Percentiles rank a stretch among this genome's conserved stretches.
These are phyloP conservation scores for Olyra latifolia DNA, from an alignment of 176 grass and related monocot species.

Conservation along the genomic window DNA sequence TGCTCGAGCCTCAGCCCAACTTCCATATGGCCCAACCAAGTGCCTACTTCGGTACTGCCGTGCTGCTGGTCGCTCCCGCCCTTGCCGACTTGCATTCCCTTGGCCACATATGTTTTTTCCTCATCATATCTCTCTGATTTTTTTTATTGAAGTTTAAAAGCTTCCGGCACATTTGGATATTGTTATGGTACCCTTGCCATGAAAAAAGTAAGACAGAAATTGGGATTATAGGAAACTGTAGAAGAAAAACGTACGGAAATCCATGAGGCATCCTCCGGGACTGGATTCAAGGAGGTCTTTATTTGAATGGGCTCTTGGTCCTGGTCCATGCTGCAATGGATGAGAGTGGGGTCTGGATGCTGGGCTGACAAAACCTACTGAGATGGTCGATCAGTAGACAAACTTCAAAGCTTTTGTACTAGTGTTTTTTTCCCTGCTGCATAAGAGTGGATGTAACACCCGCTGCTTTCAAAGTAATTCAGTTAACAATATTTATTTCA, in stretches of 20 bases:
- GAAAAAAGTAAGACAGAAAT: not conserved
- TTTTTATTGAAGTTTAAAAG: not conserved
- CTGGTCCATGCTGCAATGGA: not conserved
- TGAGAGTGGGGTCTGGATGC: not conserved
- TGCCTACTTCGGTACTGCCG: no score
- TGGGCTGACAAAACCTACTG: not conserved
- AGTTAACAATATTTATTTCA: not conserved
- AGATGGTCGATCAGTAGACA: not conserved
- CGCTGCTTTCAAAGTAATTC: not conserved
- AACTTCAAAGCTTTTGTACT: not conserved
- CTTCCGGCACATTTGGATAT: not conserved
- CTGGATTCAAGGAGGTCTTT: not conserved
- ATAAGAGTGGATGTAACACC: not conserved
- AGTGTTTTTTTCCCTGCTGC: not conserved
- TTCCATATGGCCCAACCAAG: no score
- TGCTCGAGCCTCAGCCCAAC: no score
- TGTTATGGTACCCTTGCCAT: not conserved
- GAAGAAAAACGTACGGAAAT: not conserved
- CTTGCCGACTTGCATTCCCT: no score
- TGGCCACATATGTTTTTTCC: no score
- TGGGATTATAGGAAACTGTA: not conserved
- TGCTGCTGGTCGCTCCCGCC: no score
- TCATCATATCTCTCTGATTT: no score
- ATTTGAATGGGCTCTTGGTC: not conserved
- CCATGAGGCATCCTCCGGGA: no score